Conservation (phyloP, 2,329 filamentous ascomycete species). For the Fusarium sp. region DNA sequence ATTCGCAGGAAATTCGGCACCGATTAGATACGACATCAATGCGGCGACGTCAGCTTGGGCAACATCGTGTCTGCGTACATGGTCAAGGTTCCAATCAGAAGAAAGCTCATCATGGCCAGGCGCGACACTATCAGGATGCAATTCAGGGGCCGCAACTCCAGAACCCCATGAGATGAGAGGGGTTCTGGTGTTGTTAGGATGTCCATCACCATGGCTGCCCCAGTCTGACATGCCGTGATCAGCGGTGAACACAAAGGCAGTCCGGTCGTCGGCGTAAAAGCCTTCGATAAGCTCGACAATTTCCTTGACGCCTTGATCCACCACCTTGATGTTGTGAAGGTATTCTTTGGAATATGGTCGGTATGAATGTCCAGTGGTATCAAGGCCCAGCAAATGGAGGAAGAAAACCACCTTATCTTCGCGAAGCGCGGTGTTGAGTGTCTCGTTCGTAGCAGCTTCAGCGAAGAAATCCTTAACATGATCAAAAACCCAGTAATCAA, state of each 20-base stretch:
- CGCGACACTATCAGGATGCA: constrained; percentile 65
- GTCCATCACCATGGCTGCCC: constrained; percentile 98
- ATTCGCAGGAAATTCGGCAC: constrained; percentile 92
- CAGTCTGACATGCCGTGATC: constrained; percentile 99
- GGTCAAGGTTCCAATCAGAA: constrained; percentile 84
- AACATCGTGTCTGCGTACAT: constrained; percentile 88
- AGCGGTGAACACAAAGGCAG: constrained; percentile 95
- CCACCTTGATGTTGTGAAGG: constrained; percentile 91
- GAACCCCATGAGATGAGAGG: constrained; percentile 94
- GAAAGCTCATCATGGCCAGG: constrained; percentile 93
- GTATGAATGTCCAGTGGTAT: constrained; percentile 87
- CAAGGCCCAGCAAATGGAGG: constrained; percentile 89
- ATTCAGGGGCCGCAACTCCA: constrained; percentile 80
- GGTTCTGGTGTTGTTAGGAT: constrained; percentile 96
- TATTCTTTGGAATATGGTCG: constrained; percentile 97
- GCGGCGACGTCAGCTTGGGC: constrained; percentile 93
- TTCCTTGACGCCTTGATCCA: constrained; percentile 89
- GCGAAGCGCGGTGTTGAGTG: constrained; percentile 76
- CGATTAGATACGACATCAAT: constrained; percentile 92
- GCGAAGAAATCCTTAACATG: constrained; percentile 88
- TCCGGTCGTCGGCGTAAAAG: constrained; percentile 87
- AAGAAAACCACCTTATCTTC: constrained; percentile 95
- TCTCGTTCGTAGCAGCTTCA: constrained; percentile 80
- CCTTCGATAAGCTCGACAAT: constrained; percentile 82
- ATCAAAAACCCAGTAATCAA: constrained; percentile 97